Conservation (phyloP, 192 early-diverging fungal genomes). For the Backusella liffmaniae region DNA sequence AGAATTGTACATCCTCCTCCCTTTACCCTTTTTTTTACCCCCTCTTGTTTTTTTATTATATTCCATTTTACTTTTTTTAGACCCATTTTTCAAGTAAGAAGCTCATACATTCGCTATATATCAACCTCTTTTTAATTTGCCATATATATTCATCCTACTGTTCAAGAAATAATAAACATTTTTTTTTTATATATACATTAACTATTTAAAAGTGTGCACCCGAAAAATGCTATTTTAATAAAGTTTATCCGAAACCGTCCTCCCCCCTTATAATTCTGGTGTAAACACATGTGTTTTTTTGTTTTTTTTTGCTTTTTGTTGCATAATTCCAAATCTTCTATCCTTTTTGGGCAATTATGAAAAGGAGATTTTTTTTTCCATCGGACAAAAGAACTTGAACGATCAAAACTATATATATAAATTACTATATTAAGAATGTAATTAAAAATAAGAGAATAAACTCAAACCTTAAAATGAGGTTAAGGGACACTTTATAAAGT, state of each 20-base stretch:
- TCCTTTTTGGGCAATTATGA: not conserved
- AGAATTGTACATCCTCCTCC: not conserved
- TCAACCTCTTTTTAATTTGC: not conserved
- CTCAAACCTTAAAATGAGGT: not conserved
- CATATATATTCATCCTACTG: not conserved
- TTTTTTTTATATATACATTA: not conserved
- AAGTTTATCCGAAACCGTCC: not conserved
- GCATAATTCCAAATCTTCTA: not conserved
- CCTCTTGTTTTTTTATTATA: not conserved
- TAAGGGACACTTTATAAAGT: not conserved
- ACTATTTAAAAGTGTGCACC: not conserved
- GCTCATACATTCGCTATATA: not conserved
- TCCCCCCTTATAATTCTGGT: not conserved
- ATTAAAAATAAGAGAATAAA: constrained; percentile 3
- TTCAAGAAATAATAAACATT: not conserved
- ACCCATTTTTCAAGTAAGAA: not conserved
- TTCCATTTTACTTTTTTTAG: not conserved
- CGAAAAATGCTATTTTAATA: constrained; percentile 5
- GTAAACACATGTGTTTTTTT: not conserved
- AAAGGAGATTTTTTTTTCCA: constrained; percentile 4
- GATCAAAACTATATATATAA: not conserved
- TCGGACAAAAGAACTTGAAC: not conserved
- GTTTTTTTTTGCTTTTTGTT: not conserved
- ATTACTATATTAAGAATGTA: not conserved
- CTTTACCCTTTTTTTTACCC: not conserved